phyloP scores from a whole-genome alignment of 768 basidiomycete genomes.

The Pleurotus tuber-regium region DNA sequence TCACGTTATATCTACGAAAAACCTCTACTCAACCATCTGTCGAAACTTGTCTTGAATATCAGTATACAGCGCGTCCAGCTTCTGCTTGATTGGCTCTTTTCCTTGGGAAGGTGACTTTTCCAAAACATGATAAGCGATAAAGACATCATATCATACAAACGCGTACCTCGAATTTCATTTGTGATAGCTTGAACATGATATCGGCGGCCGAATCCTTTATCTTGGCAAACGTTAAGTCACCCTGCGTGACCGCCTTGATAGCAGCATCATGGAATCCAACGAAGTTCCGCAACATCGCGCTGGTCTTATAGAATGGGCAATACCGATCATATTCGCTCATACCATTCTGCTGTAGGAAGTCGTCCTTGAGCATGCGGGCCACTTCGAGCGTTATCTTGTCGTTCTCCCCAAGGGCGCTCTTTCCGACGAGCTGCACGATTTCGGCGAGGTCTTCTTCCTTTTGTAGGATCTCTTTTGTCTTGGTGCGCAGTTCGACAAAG shows the following conservation, averaged over 20 bases:
- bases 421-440: constrained; percentile 99
- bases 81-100: constrained; percentile 77
- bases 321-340: constrained; percentile 97
- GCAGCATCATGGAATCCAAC: constrained; percentile 94
- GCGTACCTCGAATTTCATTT: constrained; percentile 97
- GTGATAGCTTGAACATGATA: constrained; percentile 94
- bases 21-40: constrained; percentile 67
- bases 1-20: too few relatives aligned
- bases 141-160: not conserved
- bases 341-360: constrained; percentile 97
- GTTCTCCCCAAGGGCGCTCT: constrained; percentile 93
- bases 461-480: constrained; percentile 95
- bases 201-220: constrained; percentile 87
- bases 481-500: constrained; percentile 91
- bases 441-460: constrained; percentile 99
- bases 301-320: constrained; percentile 99
- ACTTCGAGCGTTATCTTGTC: constrained; percentile 99
- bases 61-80: constrained; percentile 72
- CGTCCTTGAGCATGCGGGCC: constrained; percentile 95
- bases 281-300: constrained; percentile 92
- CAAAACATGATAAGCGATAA: constrained; percentile 6
- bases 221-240: constrained; percentile 80
- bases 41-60: constrained; percentile 96
- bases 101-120: constrained; percentile 87
- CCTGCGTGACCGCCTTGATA: constrained; percentile 77